phyloP scores from a whole-genome alignment of 495 filamentous ascomycete species.

The Tetracladium setigerum region DNA sequence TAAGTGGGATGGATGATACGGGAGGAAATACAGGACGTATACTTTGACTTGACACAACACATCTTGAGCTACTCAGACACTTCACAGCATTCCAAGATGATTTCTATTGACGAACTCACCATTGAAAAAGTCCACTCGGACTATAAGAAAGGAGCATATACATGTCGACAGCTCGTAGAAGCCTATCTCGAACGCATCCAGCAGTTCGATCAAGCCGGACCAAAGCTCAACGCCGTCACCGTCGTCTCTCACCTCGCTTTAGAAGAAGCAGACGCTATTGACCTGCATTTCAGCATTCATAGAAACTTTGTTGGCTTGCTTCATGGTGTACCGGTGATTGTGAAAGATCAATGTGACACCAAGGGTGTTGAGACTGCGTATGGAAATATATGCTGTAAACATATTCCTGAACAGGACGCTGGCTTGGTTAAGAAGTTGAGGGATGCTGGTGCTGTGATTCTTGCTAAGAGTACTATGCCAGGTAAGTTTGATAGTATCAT shows the following conservation, averaged over 20 bases:
- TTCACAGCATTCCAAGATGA: conserved; percentile 12
- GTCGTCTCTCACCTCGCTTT: conserved; percentile 15
- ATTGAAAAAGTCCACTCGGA: conserved; percentile 17
- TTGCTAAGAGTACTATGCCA: conserved; percentile 59
- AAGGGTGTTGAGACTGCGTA: conserved; percentile 22
- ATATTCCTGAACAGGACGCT: neutral
- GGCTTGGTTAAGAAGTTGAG: conserved; percentile 30
- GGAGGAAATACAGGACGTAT: too few relatives aligned
- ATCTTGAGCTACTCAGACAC: too few relatives aligned
- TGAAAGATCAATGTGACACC: conserved; percentile 60
- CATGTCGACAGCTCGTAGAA: conserved; percentile 14
- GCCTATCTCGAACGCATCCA: conserved; percentile 18
- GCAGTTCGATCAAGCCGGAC: conserved; percentile 15
- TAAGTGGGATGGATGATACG: too few relatives aligned
- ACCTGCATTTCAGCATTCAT: conserved; percentile 37
- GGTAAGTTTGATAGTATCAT: conserved; percentile 18
- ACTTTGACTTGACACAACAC: too few relatives aligned
- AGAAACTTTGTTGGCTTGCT: conserved; percentile 46
- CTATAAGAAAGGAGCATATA: conserved; percentile 13
- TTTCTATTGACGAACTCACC: conserved; percentile 20
- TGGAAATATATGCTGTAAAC: conserved; percentile 10
- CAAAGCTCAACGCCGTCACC: conserved; percentile 21
- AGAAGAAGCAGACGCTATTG: conserved; percentile 29
- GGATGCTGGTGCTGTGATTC: conserved; percentile 49
- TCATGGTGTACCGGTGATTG: conserved; percentile 55